Evolutionary conservation across 2,329 filamentous ascomycete genomes (phyloP), one percentile per base, ranked within the genome.

Genomic region (Phyllosticta citriasiana): DNA sequence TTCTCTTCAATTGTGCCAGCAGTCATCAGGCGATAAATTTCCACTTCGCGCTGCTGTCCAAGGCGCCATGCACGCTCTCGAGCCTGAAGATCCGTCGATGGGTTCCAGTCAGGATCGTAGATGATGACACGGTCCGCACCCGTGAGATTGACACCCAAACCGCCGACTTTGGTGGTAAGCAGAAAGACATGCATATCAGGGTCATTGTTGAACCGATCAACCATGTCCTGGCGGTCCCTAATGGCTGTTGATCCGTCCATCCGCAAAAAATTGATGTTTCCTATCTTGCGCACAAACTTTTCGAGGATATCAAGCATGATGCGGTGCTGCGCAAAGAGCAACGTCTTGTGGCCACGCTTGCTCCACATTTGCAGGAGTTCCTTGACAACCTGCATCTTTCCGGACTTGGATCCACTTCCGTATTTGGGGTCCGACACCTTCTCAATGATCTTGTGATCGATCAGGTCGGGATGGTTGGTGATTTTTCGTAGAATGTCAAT

Each of bases 1-100:
- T 99, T 99, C 74, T 99, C 94, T 71, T 99, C 94, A 25, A 99
- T 99, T 0, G 95, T 99, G 1, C 94, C 94, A 4, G 93, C 91
- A 3, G 91, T 96, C 89, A 99, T 96, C n/a, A 99, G 81, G 40
- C 95, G 88, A 72, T 97, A 99, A 24, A 99, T 96, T 4, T 91
- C 92, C 27, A 99, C 94, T 55, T 96, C 91, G 59, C 88, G 87
- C 73, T 95, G 97, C 76, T 99, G 94, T 0, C 94, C 94, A 1
- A 99, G 78, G 62, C 94, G 86, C 94, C 94, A 99, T 5, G 95
- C 94, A 69, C 94, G 84, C 74, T 99, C 94, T 55, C 94, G 87
- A 16, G 94, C 94, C 76, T 99, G 94, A 26, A 97, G 81, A 70
- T 99, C 94, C 0, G 93, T 97, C 0, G 93, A 97, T 1, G 93